phyloP scores from a whole-genome alignment of 179 eudicot species.

The Monotropa hypopitys region DNA sequence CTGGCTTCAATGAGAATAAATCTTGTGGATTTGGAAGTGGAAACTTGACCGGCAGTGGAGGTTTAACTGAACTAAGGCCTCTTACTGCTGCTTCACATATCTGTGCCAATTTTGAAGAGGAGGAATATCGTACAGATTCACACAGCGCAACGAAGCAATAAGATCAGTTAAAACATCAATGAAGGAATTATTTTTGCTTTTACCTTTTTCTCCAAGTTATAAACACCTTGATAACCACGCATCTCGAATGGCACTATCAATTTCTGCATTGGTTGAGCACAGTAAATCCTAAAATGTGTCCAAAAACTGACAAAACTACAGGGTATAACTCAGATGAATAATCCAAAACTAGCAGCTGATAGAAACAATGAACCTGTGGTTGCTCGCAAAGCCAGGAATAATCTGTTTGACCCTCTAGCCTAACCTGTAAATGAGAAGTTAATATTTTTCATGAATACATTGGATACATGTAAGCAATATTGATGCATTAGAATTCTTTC shows the following conservation, averaged over 20 bases:
- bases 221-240: conserved; percentile 83
- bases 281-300: background rate
- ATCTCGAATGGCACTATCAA: conserved; percentile 62
- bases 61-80: conserved; percentile 37
- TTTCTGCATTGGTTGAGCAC: conserved; percentile 34
- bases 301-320: background rate
- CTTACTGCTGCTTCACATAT: conserved; percentile 40
- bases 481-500: background rate
- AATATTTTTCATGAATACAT: conserved; percentile 1
- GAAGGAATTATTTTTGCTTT: background rate
- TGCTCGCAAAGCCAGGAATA: conserved; percentile 73
- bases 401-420: conserved; percentile 62
- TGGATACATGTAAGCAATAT: background rate
- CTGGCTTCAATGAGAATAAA: conserved; percentile 37
- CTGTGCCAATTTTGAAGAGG: conserved; percentile 16
- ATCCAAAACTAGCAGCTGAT: background rate
- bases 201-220: conserved; percentile 70
- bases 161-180: background rate
- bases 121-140: background rate
- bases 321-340: background rate
- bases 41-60: conserved; percentile 36
- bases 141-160: background rate
- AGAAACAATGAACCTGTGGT: conserved; percentile 33
- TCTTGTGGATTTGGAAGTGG: conserved; percentile 44
- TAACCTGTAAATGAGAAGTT: conserved; percentile 34